These are phyloP conservation scores for Phoenix roebelenii DNA, from an alignment of 176 grass and related monocot genomes.

Conservation along the genomic window DNA sequence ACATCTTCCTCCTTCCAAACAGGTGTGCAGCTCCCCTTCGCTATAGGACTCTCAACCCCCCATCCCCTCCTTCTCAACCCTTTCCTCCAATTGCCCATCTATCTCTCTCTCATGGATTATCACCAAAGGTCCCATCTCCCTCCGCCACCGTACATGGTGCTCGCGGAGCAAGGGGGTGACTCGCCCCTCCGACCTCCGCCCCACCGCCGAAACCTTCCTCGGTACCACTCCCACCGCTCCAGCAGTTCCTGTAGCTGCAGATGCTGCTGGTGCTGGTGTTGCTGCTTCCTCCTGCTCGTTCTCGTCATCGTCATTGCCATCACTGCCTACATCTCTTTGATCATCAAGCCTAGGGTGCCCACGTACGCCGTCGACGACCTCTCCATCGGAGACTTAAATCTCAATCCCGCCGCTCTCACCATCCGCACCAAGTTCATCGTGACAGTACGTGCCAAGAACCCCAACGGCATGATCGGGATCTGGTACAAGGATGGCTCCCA, in stretches of 20 bases:
- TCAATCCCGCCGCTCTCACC: conserved; percentile 40
- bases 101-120: conserved; percentile 1
- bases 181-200: conserved; percentile 9
- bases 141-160: conserved; percentile 25
- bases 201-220: conserved; percentile 42
- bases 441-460: conserved; percentile 60
- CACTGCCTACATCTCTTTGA: conserved; percentile 21
- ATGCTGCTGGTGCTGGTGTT: conserved; percentile 48
- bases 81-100: neutral
- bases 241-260: conserved; percentile 25
- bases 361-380: conserved; percentile 70
- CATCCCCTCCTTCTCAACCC: neutral
- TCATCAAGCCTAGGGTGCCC: conserved; percentile 50
- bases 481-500: conserved; percentile 35
- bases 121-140: neutral
- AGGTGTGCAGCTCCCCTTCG: no score
- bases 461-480: conserved; percentile 75
- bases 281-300: conserved; percentile 57
- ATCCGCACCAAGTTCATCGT: conserved; percentile 52
- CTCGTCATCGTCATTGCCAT: conserved; percentile 14
- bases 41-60: no score
- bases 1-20: no score
- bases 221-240: conserved; percentile 21
- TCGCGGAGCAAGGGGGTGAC: conserved; percentile 16
- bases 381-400: conserved; percentile 52